These are phyloP conservation scores for Medicago arabica DNA, from an alignment of 306 rosid genomes.

Conservation along the genomic window DNA sequence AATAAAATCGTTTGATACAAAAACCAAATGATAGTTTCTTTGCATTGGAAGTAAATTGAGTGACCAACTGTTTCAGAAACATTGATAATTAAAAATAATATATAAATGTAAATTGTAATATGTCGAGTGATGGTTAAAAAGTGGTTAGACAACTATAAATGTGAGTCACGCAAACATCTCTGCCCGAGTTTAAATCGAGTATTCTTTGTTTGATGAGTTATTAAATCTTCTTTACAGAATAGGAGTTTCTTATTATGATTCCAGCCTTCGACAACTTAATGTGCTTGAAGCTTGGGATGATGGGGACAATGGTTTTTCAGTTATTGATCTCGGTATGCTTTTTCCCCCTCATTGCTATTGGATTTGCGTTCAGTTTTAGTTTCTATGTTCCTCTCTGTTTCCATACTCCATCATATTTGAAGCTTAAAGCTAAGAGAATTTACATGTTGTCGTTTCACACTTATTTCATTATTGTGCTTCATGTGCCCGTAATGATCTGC, in stretches of 20 bases:
- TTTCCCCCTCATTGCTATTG: conserved; percentile 41
- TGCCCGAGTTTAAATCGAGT: neutral
- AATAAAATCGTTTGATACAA: conserved; percentile 24
- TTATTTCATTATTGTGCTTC: conserved; percentile 14
- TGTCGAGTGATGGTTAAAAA: conserved; percentile 7
- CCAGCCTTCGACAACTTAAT: conserved; percentile 83
- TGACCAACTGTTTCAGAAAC: conserved; percentile 26
- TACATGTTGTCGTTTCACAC: conserved; percentile 13
- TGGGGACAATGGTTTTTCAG: conserved; percentile 75
- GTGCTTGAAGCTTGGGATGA: conserved; percentile 97
- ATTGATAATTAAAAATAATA: neutral
- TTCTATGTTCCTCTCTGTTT: conserved; percentile 35
- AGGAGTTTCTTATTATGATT: conserved; percentile 89
- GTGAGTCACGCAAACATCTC: neutral
- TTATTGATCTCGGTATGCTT: conserved; percentile 82
- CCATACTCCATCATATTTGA: conserved; percentile 35
- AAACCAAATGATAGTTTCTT: conserved; percentile 24
- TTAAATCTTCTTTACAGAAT: conserved; percentile 60
- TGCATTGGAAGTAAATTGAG: conserved; percentile 15
- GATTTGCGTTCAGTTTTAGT: conserved; percentile 38
- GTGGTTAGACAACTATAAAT: conserved; percentile 9
- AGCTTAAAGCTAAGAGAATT: conserved; percentile 31
- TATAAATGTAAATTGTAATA: neutral
- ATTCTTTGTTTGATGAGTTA: conserved; percentile 35
- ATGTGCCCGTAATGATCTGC: conserved; percentile 12